A percentile compares a stretch with the other conserved stretches of the same genome.
Evolutionary conservation across 345 rosid species (phyloP).

Genomic region (Murraya paniculata): DNA sequence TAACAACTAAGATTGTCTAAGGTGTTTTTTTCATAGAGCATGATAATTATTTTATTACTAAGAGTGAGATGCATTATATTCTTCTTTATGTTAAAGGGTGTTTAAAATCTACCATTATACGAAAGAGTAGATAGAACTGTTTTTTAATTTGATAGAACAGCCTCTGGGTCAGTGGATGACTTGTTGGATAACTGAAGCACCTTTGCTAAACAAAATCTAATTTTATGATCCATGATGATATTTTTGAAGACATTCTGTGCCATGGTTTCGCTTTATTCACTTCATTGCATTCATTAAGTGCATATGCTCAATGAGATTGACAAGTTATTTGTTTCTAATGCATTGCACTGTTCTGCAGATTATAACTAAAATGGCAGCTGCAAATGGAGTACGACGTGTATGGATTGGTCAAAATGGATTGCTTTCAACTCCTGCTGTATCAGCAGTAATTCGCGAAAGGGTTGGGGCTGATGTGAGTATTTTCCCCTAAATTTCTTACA

Average conservation of each 20-base stretch:
- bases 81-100: neutral
- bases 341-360: constrained; percentile 45
- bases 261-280: neutral
- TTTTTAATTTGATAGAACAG: neutral
- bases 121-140: neutral
- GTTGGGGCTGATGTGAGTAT: constrained; percentile 82
- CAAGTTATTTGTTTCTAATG: neutral
- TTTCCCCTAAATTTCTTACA: neutral
- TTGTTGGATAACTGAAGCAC: neutral
- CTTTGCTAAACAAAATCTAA: neutral
- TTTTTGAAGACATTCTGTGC: neutral
- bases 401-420: constrained; percentile 97
- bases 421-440: constrained; percentile 99
- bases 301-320: neutral
- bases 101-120: neutral
- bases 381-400: constrained; percentile 87
- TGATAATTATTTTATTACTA: neutral
- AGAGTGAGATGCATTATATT: neutral
- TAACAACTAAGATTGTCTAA: neutral
- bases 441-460: constrained; percentile 95
- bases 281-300: neutral
- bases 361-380: constrained; percentile 91
- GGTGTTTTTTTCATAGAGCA: neutral
- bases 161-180: neutral
- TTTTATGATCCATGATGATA: neutral